Evolutionary conservation across 2,329 filamentous ascomycete species (phyloP).

Genomic region (Aspergillus aculeatinus): DNA sequence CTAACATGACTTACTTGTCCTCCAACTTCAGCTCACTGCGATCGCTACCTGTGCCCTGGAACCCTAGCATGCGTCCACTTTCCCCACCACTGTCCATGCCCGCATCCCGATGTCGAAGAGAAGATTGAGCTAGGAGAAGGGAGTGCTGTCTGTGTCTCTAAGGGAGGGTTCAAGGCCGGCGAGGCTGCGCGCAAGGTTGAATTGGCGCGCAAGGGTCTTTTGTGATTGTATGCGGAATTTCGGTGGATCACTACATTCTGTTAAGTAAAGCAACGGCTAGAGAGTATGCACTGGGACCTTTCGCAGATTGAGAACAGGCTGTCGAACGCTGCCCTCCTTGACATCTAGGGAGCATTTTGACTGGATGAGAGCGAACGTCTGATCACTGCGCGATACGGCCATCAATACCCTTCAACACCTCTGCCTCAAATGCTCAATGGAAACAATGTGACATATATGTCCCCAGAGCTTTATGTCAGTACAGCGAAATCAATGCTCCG

Average conservation of each 20-base stretch:
- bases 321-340: background rate
- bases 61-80: conserved; percentile 94
- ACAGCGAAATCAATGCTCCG: too few relatives aligned
- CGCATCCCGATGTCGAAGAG: conserved; percentile 73
- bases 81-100: conserved; percentile 94
- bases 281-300: background rate
- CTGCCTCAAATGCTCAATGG: too few relatives aligned
- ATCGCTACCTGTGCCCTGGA: conserved; percentile 90
- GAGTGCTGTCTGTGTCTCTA: conserved; percentile 49
- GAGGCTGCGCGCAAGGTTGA: conserved; percentile 51
- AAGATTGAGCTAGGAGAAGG: conserved; percentile 65
- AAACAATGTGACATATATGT: too few relatives aligned
- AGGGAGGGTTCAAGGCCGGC: conserved; percentile 48
- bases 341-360: background rate
- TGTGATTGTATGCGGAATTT: conserved; percentile 32
- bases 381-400: too few relatives aligned
- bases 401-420: too few relatives aligned
- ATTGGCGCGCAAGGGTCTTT: conserved; percentile 49
- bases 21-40: conserved; percentile 66
- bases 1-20: background rate
- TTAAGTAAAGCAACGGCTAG: background rate
- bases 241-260: background rate
- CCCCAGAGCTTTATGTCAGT: too few relatives aligned
- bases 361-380: background rate
- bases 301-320: background rate